These are phyloP conservation scores for Areca catechu DNA, from an alignment of 176 grass and related monocot species.

Conservation along the genomic window DNA sequence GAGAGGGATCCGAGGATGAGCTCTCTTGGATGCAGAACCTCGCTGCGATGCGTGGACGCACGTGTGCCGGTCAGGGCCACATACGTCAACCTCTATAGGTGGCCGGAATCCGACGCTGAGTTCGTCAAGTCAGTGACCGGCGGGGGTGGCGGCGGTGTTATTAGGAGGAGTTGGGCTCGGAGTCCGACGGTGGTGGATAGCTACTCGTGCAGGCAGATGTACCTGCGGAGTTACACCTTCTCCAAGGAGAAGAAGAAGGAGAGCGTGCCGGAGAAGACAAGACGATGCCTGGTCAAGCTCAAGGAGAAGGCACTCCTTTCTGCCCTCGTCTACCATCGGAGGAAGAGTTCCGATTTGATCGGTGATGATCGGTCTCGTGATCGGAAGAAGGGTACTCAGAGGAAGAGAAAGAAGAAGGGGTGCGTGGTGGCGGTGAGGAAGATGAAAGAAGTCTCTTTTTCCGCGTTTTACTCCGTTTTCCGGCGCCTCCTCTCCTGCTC, in stretches of 20 bases:
- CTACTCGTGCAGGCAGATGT: conserved; percentile 94
- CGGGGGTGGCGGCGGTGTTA: background rate
- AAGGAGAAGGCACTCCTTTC: conserved; percentile 29
- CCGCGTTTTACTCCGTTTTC: no score
- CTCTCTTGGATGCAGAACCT: conserved; percentile 47
- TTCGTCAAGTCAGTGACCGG: conserved; percentile 64
- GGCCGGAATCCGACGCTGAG: conserved; percentile 94
- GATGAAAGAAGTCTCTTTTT: no score
- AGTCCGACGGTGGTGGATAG: conserved; percentile 58
- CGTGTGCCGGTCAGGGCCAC: conserved; percentile 54
- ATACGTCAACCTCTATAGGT: conserved; percentile 86
- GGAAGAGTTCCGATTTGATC: no score
- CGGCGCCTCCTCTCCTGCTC: no score
- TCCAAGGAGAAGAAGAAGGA: conserved; percentile 55
- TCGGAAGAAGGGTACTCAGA: no score
- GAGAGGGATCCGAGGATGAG: conserved; percentile 19
- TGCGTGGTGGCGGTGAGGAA: no score
- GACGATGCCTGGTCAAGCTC: conserved; percentile 51
- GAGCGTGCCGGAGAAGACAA: conserved; percentile 68
- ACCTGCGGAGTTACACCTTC: conserved; percentile 95
- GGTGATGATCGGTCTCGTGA: no score
- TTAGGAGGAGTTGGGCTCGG: conserved; percentile 6
- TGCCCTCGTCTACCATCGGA: no score
- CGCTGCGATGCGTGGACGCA: conserved; percentile 47
- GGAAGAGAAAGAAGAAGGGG: no score